phyloP scores from a whole-genome alignment of 2,329 filamentous ascomycete species.

The Didymella keratinophila region DNA sequence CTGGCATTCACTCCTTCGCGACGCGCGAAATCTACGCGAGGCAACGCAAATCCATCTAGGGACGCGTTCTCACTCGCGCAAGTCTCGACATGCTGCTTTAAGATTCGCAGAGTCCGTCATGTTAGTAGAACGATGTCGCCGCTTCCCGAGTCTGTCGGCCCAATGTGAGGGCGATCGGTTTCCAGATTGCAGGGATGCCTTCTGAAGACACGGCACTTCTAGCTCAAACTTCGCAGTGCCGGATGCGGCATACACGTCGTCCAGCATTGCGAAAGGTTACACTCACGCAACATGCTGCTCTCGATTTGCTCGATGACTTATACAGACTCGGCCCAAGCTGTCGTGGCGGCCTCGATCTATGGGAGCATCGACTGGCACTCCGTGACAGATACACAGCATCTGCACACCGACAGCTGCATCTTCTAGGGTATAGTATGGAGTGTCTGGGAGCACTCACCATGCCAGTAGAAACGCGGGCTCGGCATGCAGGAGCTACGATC shows the following conservation, averaged over 20 bases:
- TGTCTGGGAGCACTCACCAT: background rate
- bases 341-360: background rate
- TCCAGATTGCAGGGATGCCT: slow-evolving; percentile 8
- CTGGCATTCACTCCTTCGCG: slow-evolving; percentile 15
- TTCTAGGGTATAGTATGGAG: background rate
- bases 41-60: slow-evolving; percentile 9
- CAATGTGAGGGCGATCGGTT: slow-evolving; percentile 8
- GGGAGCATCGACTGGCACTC: background rate
- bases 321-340: background rate
- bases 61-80: background rate
- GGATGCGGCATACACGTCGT: slow-evolving; percentile 1
- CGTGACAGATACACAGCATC: background rate
- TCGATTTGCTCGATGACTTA: background rate
- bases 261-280: slow-evolving; percentile 11
- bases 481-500: background rate
- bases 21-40: slow-evolving; percentile 12
- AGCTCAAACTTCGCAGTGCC: slow-evolving; percentile 7
- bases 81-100: slow-evolving; percentile 6
- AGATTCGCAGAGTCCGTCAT: background rate
- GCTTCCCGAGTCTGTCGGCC: slow-evolving; percentile 5
- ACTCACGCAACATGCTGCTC: background rate
- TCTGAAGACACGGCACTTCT: slow-evolving; percentile 5
- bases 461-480: background rate
- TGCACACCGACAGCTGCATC: background rate
- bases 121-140: background rate